A percentile compares a stretch with the other conserved stretches of the same genome.
Conservation (phyloP, 768 basidiomycete species). For the Nevesoporus exiguus region DNA sequence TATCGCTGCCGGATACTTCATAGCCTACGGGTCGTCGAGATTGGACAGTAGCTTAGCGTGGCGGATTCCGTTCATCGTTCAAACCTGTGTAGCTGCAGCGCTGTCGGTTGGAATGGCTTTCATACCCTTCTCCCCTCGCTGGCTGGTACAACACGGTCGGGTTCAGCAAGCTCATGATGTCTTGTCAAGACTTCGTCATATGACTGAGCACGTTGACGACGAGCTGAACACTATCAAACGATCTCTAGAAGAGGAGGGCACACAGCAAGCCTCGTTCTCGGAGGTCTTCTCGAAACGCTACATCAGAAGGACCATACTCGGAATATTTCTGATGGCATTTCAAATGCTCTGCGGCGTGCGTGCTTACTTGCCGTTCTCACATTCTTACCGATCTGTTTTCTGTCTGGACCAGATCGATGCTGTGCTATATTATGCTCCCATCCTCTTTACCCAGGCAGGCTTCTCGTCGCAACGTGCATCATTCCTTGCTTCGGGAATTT, state of each 20-base stretch:
- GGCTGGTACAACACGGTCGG: constrained; percentile 33
- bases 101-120: constrained; percentile 24
- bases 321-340: constrained; percentile 44
- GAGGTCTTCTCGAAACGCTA: constrained; percentile 30
- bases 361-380: neutral
- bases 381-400: neutral
- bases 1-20: constrained; percentile 35
- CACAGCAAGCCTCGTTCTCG: constrained; percentile 12
- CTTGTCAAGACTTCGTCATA: constrained; percentile 18
- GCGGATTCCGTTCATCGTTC: constrained; percentile 27
- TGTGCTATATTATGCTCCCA: constrained; percentile 40
- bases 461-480: constrained; percentile 44
- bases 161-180: constrained; percentile 32
- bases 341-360: constrained; percentile 36
- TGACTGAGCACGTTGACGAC: constrained; percentile 14
- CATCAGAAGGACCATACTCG: constrained; percentile 36
- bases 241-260: constrained; percentile 24
- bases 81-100: constrained; percentile 19
- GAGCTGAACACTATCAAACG: constrained; percentile 19
- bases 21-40: constrained; percentile 25
- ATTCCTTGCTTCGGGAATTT: constrained; percentile 49
- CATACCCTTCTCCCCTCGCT: constrained; percentile 21
- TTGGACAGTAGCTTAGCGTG: constrained; percentile 24
- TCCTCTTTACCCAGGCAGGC: constrained; percentile 49
- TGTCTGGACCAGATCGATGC: constrained; percentile 23